Conservation (phyloP, 768 basidiomycete genomes). For the Floccularia luteovirens region DNA sequence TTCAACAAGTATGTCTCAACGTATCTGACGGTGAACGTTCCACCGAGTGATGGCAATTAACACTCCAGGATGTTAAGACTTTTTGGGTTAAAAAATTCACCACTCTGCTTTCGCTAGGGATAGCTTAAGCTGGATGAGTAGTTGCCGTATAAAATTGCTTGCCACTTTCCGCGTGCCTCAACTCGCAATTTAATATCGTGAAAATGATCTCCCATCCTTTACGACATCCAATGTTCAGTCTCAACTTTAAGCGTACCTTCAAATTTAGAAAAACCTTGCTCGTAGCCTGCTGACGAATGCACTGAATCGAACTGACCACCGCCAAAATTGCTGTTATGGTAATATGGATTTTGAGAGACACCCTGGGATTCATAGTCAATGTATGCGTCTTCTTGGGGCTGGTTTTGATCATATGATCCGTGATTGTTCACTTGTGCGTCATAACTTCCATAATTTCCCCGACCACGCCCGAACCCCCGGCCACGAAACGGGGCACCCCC, state of each 20-base stretch:
- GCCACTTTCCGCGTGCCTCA: slow-evolving; percentile 45
- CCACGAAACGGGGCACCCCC: slow-evolving; percentile 48
- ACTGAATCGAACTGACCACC: slow-evolving; percentile 36
- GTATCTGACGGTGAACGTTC: not conserved
- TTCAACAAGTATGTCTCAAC: slow-evolving; percentile 12
- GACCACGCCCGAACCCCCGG: slow-evolving; percentile 28
- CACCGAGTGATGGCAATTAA: slow-evolving; percentile 3
- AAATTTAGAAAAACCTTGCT: slow-evolving; percentile 56
- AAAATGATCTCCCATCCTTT: slow-evolving; percentile 31
- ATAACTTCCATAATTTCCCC: slow-evolving; percentile 43
- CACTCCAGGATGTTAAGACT: slow-evolving; percentile 16
- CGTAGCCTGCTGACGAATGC: slow-evolving; percentile 39
- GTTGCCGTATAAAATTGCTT: slow-evolving; percentile 24
- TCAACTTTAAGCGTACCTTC: slow-evolving; percentile 87
- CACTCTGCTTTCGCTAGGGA: slow-evolving; percentile 35
- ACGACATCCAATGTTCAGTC: slow-evolving; percentile 39
- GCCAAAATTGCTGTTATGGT: slow-evolving; percentile 47
- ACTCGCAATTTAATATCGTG: slow-evolving; percentile 28
- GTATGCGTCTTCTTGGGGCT: slow-evolving; percentile 56
- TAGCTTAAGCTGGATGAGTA: slow-evolving; percentile 38
- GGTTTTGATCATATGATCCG: slow-evolving; percentile 61
- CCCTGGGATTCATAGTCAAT: slow-evolving; percentile 55
- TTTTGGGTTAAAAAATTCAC: slow-evolving; percentile 1
- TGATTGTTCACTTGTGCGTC: slow-evolving; percentile 44
- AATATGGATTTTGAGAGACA: slow-evolving; percentile 52